Conservation (phyloP, 371 early-diverging fungal genomes). For the Saksenaea oblongispora region DNA sequence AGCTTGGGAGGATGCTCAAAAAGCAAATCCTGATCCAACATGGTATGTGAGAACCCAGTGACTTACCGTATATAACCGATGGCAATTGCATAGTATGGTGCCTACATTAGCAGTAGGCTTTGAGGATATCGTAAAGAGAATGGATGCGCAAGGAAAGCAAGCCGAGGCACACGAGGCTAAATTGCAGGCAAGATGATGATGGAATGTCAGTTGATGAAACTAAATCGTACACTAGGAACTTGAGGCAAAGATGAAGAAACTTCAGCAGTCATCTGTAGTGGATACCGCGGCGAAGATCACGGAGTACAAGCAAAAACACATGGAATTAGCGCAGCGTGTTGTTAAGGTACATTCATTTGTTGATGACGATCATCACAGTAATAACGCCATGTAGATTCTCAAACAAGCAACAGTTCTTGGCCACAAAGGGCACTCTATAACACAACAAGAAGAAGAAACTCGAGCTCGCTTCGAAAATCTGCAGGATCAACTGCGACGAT, state of each 20-base stretch:
- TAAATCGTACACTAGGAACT: conserved; percentile 40
- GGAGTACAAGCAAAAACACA: conserved; percentile 74
- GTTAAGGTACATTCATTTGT: conserved; percentile 45
- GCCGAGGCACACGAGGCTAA: conserved; percentile 35
- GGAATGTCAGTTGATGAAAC: not conserved
- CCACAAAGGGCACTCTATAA: conserved; percentile 77
- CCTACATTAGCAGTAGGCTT: conserved; percentile 91
- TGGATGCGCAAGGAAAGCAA: conserved; percentile 71
- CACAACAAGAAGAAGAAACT: conserved; percentile 82
- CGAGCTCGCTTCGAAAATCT: conserved; percentile 73
- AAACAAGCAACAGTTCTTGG: conserved; percentile 80
- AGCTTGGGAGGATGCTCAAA: conserved; percentile 82
- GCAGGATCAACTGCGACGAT: conserved; percentile 69
- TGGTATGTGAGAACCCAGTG: conserved; percentile 43
- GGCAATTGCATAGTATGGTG: conserved; percentile 52
- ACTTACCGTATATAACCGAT: not conserved
- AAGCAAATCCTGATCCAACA: conserved; percentile 81
- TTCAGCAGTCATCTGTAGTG: conserved; percentile 62
- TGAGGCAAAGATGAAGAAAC: conserved; percentile 60
- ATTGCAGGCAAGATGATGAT: conserved; percentile 35
- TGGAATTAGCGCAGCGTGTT: conserved; percentile 76
- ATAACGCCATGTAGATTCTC: conserved; percentile 61
- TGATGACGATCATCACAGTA: not conserved
- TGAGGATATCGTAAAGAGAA: conserved; percentile 82
- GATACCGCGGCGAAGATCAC: conserved; percentile 64